Evolutionary conservation across 345 rosid species (phyloP).

Genomic region (Sisymbrium altissimum): DNA sequence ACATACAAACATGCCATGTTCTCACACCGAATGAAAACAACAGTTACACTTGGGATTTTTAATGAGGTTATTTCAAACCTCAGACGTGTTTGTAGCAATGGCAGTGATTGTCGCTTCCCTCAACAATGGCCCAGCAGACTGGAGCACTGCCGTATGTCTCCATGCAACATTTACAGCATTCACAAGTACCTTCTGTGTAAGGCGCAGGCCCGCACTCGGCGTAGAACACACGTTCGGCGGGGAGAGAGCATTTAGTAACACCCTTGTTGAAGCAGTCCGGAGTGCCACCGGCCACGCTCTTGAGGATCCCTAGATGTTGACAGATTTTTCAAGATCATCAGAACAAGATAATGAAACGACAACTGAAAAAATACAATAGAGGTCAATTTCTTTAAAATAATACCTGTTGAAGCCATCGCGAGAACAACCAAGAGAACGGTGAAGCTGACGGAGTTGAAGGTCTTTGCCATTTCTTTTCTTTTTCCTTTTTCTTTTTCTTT

Average conservation of each 20-base stretch:
- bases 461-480: slow-evolving; percentile 8
- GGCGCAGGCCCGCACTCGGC: not conserved
- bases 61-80: not conserved
- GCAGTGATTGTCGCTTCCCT: not conserved
- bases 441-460: not conserved
- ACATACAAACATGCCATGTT: not conserved
- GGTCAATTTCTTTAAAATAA: not conserved
- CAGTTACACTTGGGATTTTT: not conserved
- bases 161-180: not conserved
- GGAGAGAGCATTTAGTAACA: not conserved
- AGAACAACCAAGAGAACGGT: not conserved
- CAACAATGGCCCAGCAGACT: not conserved
- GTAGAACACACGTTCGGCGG: not conserved
- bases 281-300: not conserved
- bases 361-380: not conserved
- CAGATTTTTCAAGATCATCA: not conserved
- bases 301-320: not conserved
- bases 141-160: not conserved
- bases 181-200: not conserved
- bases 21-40: not conserved
- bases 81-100: not conserved
- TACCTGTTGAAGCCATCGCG: not conserved
- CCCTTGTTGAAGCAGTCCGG: not conserved
- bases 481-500: not conserved
- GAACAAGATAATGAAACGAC: not conserved